Evolutionary conservation across 2,329 filamentous ascomycete species (phyloP).

Genomic region (Cladosporium oxysporum): DNA sequence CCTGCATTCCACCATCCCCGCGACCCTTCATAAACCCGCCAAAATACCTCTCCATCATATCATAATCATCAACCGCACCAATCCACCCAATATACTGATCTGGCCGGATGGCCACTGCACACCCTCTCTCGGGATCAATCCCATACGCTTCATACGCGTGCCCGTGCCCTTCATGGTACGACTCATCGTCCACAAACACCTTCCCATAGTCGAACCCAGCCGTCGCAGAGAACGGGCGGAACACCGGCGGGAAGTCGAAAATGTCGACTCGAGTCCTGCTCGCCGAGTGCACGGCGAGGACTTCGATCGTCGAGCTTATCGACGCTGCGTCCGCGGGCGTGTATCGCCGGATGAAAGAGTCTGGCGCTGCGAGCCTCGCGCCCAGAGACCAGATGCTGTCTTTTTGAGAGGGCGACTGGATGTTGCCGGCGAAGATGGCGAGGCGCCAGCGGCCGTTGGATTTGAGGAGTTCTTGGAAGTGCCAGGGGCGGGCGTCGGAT

Average conservation of each 20-base stretch:
- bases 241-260: constrained; percentile 44
- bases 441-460: constrained; percentile 62
- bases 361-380: not conserved
- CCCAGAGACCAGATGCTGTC: not conserved
- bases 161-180: constrained; percentile 45
- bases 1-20: not conserved
- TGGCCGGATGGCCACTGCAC: constrained; percentile 60
- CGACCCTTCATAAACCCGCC: not conserved
- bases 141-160: constrained; percentile 59
- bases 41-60: not conserved
- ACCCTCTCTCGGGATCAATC: constrained; percentile 55
- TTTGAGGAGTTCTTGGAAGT: constrained; percentile 58
- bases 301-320: constrained; percentile 49
- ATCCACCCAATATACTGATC: constrained; percentile 63
- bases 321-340: not conserved
- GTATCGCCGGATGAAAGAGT: not conserved
- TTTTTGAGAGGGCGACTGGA: constrained; percentile 49
- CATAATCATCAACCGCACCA: constrained; percentile 36
- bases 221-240: constrained; percentile 42
- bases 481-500: constrained; percentile 56
- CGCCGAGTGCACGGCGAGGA: constrained; percentile 62
- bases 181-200: constrained; percentile 47
- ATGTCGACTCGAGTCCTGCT: constrained; percentile 49
- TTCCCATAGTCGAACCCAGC: constrained; percentile 37
- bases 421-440: constrained; percentile 63